Conservation (phyloP, 805 yeast genomes). For the Yamadazyma scolyti region DNA sequence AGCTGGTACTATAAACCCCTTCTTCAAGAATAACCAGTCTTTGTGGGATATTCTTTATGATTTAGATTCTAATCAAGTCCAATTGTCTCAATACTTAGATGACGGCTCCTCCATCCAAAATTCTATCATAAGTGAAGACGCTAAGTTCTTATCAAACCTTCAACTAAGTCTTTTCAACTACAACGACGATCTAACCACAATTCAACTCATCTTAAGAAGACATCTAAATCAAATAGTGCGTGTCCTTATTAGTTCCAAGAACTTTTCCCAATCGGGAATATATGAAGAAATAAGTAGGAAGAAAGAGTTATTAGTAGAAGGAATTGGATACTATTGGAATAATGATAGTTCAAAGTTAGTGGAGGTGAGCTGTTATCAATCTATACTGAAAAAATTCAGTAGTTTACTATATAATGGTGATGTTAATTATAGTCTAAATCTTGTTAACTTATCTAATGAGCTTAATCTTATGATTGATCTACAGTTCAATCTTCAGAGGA, state of each 20-base stretch:
- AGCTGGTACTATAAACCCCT: constrained; percentile 68
- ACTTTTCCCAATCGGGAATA: constrained; percentile 19
- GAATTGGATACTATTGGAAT: constrained; percentile 42
- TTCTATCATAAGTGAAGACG: constrained; percentile 43
- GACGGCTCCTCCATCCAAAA: constrained; percentile 18
- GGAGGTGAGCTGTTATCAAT: constrained; percentile 40
- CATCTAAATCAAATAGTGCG: constrained; percentile 42
- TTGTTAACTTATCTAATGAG: constrained; percentile 37
- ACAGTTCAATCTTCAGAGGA: constrained; percentile 38
- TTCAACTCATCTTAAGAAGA: constrained; percentile 40
- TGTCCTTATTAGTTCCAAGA: constrained; percentile 34
- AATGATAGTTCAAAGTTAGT: constrained; percentile 38
- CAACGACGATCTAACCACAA: constrained; percentile 44
- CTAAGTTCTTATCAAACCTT: constrained; percentile 38
- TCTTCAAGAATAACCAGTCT: constrained; percentile 50
- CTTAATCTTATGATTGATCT: constrained; percentile 39
- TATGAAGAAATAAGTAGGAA: constrained; percentile 13
- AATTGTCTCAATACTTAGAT: constrained; percentile 9
- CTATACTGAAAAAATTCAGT: constrained; percentile 33
- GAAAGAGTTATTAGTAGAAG: constrained; percentile 29
- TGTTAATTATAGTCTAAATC: constrained; percentile 28
- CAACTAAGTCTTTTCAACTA: constrained; percentile 41
- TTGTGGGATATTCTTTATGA: constrained; percentile 64
- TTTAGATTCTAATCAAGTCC: constrained; percentile 48
- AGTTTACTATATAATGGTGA: constrained; percentile 26